Evolutionary conservation across 164 flowering plant species (phyloP).

Genomic region (Umbellularia californica): DNA sequence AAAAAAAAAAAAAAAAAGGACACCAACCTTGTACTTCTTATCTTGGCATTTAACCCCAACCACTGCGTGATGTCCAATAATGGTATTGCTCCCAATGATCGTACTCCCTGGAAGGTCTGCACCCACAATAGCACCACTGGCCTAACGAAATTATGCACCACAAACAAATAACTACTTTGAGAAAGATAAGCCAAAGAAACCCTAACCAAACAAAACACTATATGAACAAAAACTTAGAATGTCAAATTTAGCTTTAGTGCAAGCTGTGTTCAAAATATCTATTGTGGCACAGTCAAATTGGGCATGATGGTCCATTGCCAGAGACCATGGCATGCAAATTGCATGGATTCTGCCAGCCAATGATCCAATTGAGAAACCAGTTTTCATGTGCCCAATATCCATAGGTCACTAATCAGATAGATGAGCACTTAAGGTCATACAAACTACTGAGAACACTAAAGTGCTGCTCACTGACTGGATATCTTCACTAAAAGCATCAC

Average conservation of each 20-base stretch:
- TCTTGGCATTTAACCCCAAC: conserved; percentile 92
- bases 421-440: neutral
- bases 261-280: neutral
- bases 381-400: too few relatives aligned
- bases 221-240: too few relatives aligned
- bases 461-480: too few relatives aligned
- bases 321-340: neutral
- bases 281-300: neutral
- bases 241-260: neutral
- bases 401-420: neutral
- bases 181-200: neutral
- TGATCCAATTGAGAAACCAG: too few relatives aligned
- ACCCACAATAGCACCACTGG: conserved; percentile 92
- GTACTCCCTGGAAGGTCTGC: conserved; percentile 86
- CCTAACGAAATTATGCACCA: conserved; percentile 27
- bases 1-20: neutral
- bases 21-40: conserved; percentile 74
- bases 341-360: too few relatives aligned
- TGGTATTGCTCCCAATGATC: conserved; percentile 66
- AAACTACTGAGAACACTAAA: too few relatives aligned
- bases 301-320: neutral
- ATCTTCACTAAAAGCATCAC: too few relatives aligned
- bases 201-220: neutral
- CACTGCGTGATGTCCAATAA: conserved; percentile 84
- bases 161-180: neutral